Percentiles rank a stretch among this genome's conserved stretches.
phyloP scores from a whole-genome alignment of 306 rosid species.

The Cucumis melo region DNA sequence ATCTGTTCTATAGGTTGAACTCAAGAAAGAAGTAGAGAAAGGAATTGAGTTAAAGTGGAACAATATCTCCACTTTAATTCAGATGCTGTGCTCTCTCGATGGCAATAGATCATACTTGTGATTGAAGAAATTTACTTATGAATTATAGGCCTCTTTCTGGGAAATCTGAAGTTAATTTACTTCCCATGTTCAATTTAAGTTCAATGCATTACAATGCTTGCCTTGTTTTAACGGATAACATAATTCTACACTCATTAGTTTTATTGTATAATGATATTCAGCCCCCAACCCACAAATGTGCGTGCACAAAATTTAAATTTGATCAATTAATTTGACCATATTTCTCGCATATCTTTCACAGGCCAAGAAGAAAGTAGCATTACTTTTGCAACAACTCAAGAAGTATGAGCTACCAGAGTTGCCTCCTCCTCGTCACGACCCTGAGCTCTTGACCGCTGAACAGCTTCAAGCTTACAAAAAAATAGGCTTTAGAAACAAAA shows the following conservation, averaged over 20 bases:
- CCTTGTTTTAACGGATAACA: not conserved
- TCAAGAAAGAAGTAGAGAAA: not conserved
- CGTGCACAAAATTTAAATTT: not conserved
- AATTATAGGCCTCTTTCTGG: not conserved
- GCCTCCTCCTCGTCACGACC: constrained; percentile 82
- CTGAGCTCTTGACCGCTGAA: constrained; percentile 75
- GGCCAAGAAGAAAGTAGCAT: constrained; percentile 96
- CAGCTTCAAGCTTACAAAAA: constrained; percentile 85
- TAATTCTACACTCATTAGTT: not conserved
- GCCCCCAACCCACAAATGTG: not conserved
- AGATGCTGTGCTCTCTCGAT: constrained; percentile 41
- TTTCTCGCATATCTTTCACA: constrained; percentile 21
- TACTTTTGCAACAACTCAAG: constrained; percentile 82
- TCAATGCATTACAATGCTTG: not conserved
- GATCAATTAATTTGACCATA: not conserved
- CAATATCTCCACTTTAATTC: constrained; percentile 17
- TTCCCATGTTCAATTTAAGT: not conserved
- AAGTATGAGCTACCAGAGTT: constrained; percentile 91
- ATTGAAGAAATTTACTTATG: not conserved
- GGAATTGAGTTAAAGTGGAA: constrained; percentile 51
- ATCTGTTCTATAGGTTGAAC: no score
- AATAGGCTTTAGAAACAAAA: constrained; percentile 85
- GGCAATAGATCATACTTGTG: constrained; percentile 16
- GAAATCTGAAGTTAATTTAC: not conserved
- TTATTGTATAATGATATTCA: not conserved